Evolutionary conservation across 345 rosid species (phyloP).

Genomic region (Eucalyptus guilfoylei): DNA sequence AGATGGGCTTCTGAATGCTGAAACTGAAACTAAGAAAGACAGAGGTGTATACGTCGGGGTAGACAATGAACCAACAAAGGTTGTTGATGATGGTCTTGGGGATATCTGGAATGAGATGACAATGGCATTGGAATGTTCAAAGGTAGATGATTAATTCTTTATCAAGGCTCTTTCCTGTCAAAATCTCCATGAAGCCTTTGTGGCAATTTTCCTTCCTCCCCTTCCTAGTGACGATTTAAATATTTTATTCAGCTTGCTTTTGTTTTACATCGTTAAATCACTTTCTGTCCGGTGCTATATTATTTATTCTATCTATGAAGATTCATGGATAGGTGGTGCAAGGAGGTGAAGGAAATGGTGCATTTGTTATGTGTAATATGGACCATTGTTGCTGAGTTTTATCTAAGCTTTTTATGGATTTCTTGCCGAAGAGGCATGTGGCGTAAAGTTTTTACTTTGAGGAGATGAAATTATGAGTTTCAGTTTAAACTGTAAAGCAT

Average conservation of each 20-base stretch:
- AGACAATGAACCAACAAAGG: conserved; percentile 22
- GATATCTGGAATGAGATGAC: conserved; percentile 89
- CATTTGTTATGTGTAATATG: neutral
- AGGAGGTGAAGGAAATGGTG: neutral
- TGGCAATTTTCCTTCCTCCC: neutral
- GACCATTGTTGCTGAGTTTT: neutral
- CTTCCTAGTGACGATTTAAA: neutral
- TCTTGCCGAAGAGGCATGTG: neutral
- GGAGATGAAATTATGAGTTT: neutral
- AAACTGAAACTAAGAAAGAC: conserved; percentile 17
- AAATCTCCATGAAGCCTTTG: neutral
- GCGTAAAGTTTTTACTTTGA: neutral
- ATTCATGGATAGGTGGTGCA: neutral
- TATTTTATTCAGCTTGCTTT: neutral
- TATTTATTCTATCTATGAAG: neutral
- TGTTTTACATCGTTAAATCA: neutral
- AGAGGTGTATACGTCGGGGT: conserved; percentile 63
- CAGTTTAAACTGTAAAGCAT: neutral
- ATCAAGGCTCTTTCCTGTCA: neutral
- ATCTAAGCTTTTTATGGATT: neutral
- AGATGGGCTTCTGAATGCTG: neutral
- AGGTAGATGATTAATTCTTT: conserved; percentile 23
- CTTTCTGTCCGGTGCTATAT: neutral
- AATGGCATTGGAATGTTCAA: conserved; percentile 52
- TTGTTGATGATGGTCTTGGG: conserved; percentile 57